Conservation (phyloP, 345 rosid genomes). For the Dipteronia sinensis region DNA sequence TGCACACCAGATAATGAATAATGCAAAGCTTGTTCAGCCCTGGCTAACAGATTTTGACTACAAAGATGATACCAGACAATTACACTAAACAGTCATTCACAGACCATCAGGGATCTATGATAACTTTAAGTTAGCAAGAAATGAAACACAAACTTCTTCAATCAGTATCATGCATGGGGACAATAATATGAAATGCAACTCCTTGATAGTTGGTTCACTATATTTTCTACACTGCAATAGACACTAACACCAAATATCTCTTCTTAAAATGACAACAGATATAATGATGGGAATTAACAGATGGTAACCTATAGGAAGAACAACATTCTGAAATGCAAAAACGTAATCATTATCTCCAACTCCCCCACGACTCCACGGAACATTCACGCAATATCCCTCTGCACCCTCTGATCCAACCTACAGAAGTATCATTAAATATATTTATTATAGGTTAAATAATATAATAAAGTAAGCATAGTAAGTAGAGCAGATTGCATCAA, state of each 20-base stretch:
- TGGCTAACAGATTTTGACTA: slow-evolving; percentile 2
- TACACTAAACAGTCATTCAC: not conserved
- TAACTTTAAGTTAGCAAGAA: too few species aligned
- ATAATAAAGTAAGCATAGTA: not conserved
- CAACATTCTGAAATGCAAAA: slow-evolving; percentile 85
- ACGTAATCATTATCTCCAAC: slow-evolving; percentile 94
- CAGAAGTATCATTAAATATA: slow-evolving; percentile 22
- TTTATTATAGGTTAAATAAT: slow-evolving; percentile 16
- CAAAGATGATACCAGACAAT: not conserved
- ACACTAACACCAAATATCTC: slow-evolving; percentile 15
- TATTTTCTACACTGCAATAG: not conserved
- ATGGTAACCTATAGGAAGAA: slow-evolving; percentile 86
- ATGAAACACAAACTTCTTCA: too few species aligned
- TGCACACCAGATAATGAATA: not conserved
- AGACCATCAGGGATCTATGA: too few species aligned
- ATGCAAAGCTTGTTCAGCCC: not conserved
- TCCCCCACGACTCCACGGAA: slow-evolving; percentile 98
- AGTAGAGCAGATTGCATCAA: not conserved
- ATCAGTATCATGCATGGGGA: not conserved
- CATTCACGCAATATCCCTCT: slow-evolving; percentile 90
- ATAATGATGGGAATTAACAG: slow-evolving; percentile 10
- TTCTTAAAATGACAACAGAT: slow-evolving; percentile 1
- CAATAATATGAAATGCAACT: not conserved
- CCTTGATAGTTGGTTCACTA: not conserved
- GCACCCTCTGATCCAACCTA: slow-evolving; percentile 89